Conservation (phyloP, 2,329 filamentous ascomycete species). For the Aspergillus sp. region DNA sequence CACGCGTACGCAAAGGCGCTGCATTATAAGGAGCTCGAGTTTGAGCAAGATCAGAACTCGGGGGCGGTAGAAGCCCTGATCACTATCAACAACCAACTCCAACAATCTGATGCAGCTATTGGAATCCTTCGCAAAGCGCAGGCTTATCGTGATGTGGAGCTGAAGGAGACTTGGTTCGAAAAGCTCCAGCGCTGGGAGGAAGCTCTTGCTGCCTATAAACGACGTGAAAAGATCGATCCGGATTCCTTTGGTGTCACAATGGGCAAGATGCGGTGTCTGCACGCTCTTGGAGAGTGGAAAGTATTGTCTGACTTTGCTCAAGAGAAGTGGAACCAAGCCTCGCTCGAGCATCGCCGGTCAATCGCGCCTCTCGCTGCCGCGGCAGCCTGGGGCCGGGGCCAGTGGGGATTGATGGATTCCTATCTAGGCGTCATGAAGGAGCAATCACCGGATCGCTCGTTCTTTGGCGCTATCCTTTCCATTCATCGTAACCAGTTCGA, state of each 20-base stretch:
- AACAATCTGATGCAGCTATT: conserved; percentile 96
- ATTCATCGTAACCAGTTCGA: conserved; percentile 94
- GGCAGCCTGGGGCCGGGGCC: conserved; percentile 89
- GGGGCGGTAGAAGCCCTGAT: conserved; percentile 94
- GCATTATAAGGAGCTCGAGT: conserved; percentile 98
- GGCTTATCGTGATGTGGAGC: conserved; percentile 86
- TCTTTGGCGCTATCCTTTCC: conserved; percentile 92
- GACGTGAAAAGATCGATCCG: conserved; percentile 65
- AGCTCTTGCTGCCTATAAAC: conserved; percentile 81
- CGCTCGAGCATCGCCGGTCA: conserved; percentile 73
- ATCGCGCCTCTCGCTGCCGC: conserved; percentile 92
- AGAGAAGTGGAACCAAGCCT: conserved; percentile 87
- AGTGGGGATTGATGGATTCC: conserved; percentile 97
- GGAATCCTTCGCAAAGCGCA: conserved; percentile 95
- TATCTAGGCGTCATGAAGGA: conserved; percentile 94
- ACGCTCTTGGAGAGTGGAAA: conserved; percentile 96
- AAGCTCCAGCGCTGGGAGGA: conserved; percentile 98
- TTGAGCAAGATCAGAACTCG: conserved; percentile 92
- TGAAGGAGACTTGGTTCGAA: conserved; percentile 98
- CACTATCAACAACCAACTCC: conserved; percentile 97
- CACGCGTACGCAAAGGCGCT: conserved; percentile 97
- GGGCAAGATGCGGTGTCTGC: conserved; percentile 98
- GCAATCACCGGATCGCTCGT: conserved; percentile 85
- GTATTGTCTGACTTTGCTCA: conserved; percentile 78
- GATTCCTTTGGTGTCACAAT: conserved; percentile 91